Base-by-base conservation (phyloP, 768 basidiomycete species). In the Trametes cubensis region DNA sequence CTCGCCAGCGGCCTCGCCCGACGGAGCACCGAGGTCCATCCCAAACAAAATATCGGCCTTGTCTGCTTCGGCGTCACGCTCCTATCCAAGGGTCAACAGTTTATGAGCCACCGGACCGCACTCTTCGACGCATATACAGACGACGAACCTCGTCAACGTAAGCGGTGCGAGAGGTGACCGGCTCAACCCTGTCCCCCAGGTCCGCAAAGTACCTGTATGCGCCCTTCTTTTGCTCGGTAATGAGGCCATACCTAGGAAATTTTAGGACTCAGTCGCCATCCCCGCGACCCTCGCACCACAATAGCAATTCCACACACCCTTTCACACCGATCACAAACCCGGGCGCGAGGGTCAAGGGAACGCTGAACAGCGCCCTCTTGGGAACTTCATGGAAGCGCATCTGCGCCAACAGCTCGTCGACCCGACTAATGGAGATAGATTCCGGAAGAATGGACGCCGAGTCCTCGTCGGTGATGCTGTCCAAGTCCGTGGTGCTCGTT, bases 201-300 rank as follows among this genome's bases (percentile, higher is more conserved):
- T 92, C 92, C 39, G 86, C 83, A 62, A 97, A 95, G 69, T 94
- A 92, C 70, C 85, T 89, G 73, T 94, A 90, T 5, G 80, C 56
- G 0, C 92, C 90, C 73, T 89, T 95, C 73, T 83, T 90, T 75
- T 95, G 94, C 69, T 95, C 89, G 1, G 92, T 92, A 17, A 98
- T 82, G 46, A 96, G 75, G 10, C 92, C 88, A 73, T 96, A 99
- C 49, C 94, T 97, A 66, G 18, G 38, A 58, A 18, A 18, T 55
- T 47, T 58, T n/a, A 60, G 44, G 54, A 39, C 17, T 48, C 25
- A 51, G 49, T 17, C 17, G 25, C 38, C 30, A 40, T 17, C 13
- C 26, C 20, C 30, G 14, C 20, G n/a, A 41, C 45, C 25, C 20
- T 38, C 39, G 26, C n/a, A 25, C 21, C 44, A 8, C 34, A 51